Conservation (phyloP, 202 grass and related monocot species). For the Elaeis oleifera region DNA sequence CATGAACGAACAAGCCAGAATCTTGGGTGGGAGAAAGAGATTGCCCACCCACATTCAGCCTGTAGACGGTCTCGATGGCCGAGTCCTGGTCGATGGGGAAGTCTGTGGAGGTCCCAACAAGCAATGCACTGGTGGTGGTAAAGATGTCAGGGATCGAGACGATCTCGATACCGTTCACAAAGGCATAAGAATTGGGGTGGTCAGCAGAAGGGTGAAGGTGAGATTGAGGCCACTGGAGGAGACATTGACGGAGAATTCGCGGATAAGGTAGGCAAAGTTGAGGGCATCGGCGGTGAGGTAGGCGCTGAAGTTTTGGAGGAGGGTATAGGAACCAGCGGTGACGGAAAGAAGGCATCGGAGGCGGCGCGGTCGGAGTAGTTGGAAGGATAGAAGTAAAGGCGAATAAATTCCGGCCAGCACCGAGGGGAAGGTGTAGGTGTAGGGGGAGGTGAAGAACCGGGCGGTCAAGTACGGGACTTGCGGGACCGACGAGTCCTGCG, state of each 20-base stretch:
- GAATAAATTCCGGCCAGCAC: constrained; percentile 49
- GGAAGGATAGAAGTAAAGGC: constrained; percentile 71
- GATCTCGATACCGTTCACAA: constrained; percentile 88
- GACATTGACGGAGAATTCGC: constrained; percentile 59
- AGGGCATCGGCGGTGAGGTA: constrained; percentile 30
- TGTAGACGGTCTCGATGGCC: constrained; percentile 7
- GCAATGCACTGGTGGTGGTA: not conserved
- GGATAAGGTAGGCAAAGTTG: constrained; percentile 30
- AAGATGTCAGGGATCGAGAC: constrained; percentile 36
- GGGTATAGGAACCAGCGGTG: constrained; percentile 33
- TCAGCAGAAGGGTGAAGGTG: constrained; percentile 40
- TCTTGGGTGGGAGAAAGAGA: not conserved
- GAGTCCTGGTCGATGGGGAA: not conserved
- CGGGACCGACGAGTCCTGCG: constrained; percentile 4
- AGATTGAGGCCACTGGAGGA: constrained; percentile 24
- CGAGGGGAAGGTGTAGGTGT: constrained; percentile 30
- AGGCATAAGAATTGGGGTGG: constrained; percentile 37
- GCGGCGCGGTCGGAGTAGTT: constrained; percentile 26
- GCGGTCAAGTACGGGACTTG: constrained; percentile 14
- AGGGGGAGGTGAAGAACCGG: constrained; percentile 6
- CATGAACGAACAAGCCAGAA: constrained; percentile 10
- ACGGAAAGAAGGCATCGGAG: constrained; percentile 40
- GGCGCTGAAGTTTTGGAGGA: constrained; percentile 62
- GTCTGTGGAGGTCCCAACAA: not conserved
- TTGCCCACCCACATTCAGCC: constrained; percentile 13